Base-by-base conservation (phyloP, 2,329 filamentous ascomycete species). In the Calonectria naviculata region DNA sequence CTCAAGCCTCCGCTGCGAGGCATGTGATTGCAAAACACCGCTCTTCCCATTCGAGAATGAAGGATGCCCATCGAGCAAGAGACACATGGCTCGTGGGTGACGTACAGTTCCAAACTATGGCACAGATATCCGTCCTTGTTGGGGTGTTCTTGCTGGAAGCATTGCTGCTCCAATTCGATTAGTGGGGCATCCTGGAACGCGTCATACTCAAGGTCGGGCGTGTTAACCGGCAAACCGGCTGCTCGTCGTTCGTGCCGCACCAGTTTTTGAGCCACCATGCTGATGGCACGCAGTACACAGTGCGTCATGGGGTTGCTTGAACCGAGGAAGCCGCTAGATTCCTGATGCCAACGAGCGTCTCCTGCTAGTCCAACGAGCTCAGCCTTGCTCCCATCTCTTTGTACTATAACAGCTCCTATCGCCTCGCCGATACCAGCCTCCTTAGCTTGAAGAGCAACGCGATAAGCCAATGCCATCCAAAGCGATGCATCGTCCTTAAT, bases 61-160 rank as follows among this genome's bases (percentile, higher is more conserved):
- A 98, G 88, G 76, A 98, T 93, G 1, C 94, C 97, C 97, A 98
- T 98, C 41, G 94, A 95, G 84, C 97, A 99, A 90, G 97, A 97
- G 71, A 97, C 90, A 81, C 97, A 99, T 6, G 97, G 97, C 84
- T 99, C 97, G 80, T 98, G 95, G 2, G 95, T 98, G 71, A 97
- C 88, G 84, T 98, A 98, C 68, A 99, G 90, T 83, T 98, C 96
- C 34, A 99, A 89, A 66, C 95, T 94, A 75, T 97, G 95, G 84
- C 96, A 98, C 24, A 99, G 91, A 81, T 99, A 99, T 65, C 96
- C 96, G 75, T 95, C 94, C 36, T 90, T 89, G 74, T 87, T 89
- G 46, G 89, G 90, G 78, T 92, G 93, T 77, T 92, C 91, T 77
- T 90, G 85, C 60, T 87, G 85, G 78, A 91, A 94, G 72, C 92